Base-by-base conservation (phyloP, 164 flowering plant genomes). In the Aristolochia fimbriata region DNA sequence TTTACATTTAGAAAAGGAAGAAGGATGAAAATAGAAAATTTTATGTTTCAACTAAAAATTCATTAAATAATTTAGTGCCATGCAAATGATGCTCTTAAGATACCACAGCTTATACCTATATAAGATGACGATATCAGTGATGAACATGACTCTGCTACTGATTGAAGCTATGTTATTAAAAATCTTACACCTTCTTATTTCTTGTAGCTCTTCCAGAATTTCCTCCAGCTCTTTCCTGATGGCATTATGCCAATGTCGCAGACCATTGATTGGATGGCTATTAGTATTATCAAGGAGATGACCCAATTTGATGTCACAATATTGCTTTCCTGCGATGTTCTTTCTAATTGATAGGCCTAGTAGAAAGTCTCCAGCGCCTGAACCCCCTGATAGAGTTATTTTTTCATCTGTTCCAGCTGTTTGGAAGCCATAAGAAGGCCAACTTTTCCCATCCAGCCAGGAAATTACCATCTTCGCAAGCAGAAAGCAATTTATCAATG, bases 211-310 rank as follows among this genome's bases (percentile, higher is more conserved):
- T 19, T 66, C 67, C 33, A 82, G 61, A 59, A 83, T 70, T 61
- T 69, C 76, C 24, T 65, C 66, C 62, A 88, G 60, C 47, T 81
- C 94, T 66, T 78, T 74, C 67, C 37, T 63, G 45, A 84, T 76
- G 55, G 83, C 82, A 70, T 60, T 64, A 59, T 88, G 85, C 96
- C 86, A 86, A 57, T 77, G 64, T 63, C 33, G 60, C 68, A 87
- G 74, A 58, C 81, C 66, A 70, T 78, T 77, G 62, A 83, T 16
- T 14, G 79, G 82, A 57, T 59, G 65, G 20, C 65, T 41, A 59
- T 50, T 61, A 16, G 55, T 55, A 71, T 27, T 63, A 24, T 30
- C 58, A 2, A 41, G 70, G 15, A 31, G 23, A 56, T 50, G 46
- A 51, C 56, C 47, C 47, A 43, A 51, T 59, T 63, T 48, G 58